Base-by-base conservation (phyloP, 1,284 basidiomycete genomes). In the Blastosporella zonata region DNA sequence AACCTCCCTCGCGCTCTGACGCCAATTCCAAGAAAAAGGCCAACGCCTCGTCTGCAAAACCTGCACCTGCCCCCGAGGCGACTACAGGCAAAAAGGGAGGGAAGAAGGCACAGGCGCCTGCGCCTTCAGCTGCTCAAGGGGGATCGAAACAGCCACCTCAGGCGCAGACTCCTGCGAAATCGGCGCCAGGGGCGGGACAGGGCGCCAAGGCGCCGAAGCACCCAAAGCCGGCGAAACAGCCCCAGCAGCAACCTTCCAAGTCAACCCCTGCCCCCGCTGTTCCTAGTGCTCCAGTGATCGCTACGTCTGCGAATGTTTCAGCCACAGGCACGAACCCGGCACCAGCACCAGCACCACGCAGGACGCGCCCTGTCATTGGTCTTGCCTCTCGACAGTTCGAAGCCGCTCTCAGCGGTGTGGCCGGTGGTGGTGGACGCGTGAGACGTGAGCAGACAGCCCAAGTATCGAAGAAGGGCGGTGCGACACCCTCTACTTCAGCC, bases 21-120 rank as follows among this genome's bases (percentile, higher is more conserved):
- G 75, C 78, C n/a, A 78, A 79, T 1, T 62, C 62, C 39, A 81
- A 79, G 69, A 80, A 79, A 69, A 75, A 75, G 49, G 64, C 57
- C 1, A 50, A 20, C 12, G 36, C 36, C 12, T 22, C 36, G 8
- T 13, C 49, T 23, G 43, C 43, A 12, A 50, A 58, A 38, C 25
- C 50, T 1, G 41, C 46, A 1, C 28, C 47, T 8, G 46, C 47
- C 0, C 37, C 49, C 18, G 20, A 42, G 13, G 25, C 49, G 10
- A 12, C 33, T 5, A 27, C 38, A 15, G 34, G 44, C 8, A 61
- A 58, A 50, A 59, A 57, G 40, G 43, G 46, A 38, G 48, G 49
- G 1, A 58, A 57, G 50, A 58, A 55, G 43, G 34, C 10, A 4
- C 44, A 35, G 21, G 39, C 35, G 13, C 38, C 47, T 12, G 33